Base-by-base conservation (phyloP, 768 basidiomycete genomes). In the Cubamyces lactineus region DNA sequence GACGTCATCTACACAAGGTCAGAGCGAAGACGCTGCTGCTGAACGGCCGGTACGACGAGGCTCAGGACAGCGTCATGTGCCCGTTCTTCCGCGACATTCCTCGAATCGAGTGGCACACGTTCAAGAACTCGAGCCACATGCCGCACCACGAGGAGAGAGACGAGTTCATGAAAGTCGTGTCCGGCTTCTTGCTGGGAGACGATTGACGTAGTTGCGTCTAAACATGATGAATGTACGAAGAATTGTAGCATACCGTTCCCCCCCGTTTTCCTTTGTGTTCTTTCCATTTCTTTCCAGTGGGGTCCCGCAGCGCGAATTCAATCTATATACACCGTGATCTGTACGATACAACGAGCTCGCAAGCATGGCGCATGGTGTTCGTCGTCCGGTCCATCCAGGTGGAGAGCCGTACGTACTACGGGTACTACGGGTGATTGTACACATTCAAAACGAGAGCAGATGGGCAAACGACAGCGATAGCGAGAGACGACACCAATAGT, bases 121-220 rank as follows among this genome's bases (percentile, higher is more conserved):
- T 74, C 61, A 67, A 66, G 26, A 45, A 69, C 5, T 72, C 70
- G 5, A 73, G 72, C 43, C 74, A 76, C 50, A 70, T 64, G 57
- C 68, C 74, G 34, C 63, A 68, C 41, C 67, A 47, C 49, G 74
- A 75, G 62, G 72, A 75, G 62, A 58, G 74, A 17, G 71, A 71
- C 30, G 34, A 59, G 47, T 72, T 64, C 58, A 72, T 74, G 59
- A 39, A 69, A 34, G 49, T 77, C 0, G 69, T 80, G 15, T 69
- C 60, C 16, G 66, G 71, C 1, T 81, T 79, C 49, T 26, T 63
- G 47, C 30, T 53, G 7, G 16, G 12, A 38, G n/a, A 42, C 5
- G 26, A 12, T n/a, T 41, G 30, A 55, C n/a, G 26, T 43, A n/a
- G n/a, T n/a, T n/a, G n/a, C n/a, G n/a, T n/a, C n/a, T n/a, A n/a